phyloP scores from a whole-genome alignment of 2,329 filamentous ascomycete genomes.

The Sclerotinia sclerotiorum region DNA sequence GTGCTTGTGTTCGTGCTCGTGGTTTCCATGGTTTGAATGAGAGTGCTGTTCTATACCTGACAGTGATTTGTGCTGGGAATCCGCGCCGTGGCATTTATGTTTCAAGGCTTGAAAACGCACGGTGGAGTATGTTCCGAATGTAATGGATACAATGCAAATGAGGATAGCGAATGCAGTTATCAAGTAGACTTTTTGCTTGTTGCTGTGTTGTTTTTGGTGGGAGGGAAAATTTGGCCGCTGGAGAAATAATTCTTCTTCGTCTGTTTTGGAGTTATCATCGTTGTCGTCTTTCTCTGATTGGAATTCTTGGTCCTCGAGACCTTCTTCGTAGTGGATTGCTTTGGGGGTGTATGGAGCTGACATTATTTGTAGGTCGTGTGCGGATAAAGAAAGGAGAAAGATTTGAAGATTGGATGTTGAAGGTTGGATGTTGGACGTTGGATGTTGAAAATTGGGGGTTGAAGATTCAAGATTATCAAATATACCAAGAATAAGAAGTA shows the following conservation, averaged over 20 bases:
- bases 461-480: not conserved
- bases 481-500: not conserved
- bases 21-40: not conserved
- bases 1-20: not conserved
- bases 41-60: not conserved
- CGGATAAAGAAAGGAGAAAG: too few relatives aligned
- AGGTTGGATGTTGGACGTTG: not conserved
- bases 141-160: not conserved
- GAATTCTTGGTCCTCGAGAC: not conserved
- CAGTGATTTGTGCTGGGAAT: not conserved
- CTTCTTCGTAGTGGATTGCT: not conserved
- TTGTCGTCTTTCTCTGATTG: not conserved
- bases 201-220: not conserved
- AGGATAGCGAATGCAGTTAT: not conserved
- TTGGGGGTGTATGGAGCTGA: not conserved
- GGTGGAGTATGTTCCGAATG: not conserved
- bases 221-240: not conserved
- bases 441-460: not conserved
- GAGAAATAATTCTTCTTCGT: not conserved
- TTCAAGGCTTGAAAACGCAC: not conserved
- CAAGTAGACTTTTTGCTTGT: not conserved
- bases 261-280: not conserved
- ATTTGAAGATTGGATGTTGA: not conserved
- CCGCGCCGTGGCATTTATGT: not conserved
- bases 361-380: not conserved